These are phyloP conservation scores for Backusella macrospora DNA, from an alignment of 192 early-diverging fungal species.

Conservation along the genomic window DNA sequence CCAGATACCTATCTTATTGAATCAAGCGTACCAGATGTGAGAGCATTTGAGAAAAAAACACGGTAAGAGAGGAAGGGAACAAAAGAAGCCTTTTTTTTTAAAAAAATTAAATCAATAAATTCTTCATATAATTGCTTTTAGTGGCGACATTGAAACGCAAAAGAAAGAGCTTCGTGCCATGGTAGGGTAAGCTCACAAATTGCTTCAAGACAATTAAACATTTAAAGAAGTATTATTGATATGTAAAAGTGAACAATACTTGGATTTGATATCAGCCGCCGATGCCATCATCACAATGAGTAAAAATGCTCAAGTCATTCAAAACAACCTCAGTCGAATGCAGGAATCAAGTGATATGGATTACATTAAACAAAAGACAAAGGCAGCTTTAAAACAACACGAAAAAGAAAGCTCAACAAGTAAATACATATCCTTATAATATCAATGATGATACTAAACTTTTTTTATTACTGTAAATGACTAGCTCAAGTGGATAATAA, in stretches of 20 bases:
- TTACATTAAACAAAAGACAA: slow-evolving; percentile 34
- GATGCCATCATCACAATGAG: slow-evolving; percentile 80
- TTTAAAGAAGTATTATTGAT: neutral
- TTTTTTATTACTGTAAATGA: neutral
- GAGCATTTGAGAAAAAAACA: slow-evolving; percentile 47
- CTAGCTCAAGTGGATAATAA: slow-evolving; percentile 27
- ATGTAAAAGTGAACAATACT: slow-evolving; percentile 71
- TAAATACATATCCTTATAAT: neutral
- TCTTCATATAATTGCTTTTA: slow-evolving; percentile 21
- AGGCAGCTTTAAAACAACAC: slow-evolving; percentile 21
- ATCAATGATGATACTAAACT: neutral
- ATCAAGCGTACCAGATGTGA: slow-evolving; percentile 50
- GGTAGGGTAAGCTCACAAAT: slow-evolving; percentile 70
- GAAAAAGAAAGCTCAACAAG: slow-evolving; percentile 10
- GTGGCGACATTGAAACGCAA: slow-evolving; percentile 76
- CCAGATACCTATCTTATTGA: slow-evolving; percentile 47
- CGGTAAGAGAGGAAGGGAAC: slow-evolving; percentile 40
- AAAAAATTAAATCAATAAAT: neutral
- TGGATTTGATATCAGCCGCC: slow-evolving; percentile 84
- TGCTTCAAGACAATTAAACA: neutral
- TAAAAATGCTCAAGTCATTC: slow-evolving; percentile 52
- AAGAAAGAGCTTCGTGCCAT: slow-evolving; percentile 81
- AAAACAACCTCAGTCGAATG: slow-evolving; percentile 60
- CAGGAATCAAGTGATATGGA: slow-evolving; percentile 59
- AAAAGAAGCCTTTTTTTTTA: slow-evolving; percentile 11